These are phyloP conservation scores for Besnoitia besnoiti DNA, from an alignment of 169 alveolate genomes.

Conservation along the genomic window DNA sequence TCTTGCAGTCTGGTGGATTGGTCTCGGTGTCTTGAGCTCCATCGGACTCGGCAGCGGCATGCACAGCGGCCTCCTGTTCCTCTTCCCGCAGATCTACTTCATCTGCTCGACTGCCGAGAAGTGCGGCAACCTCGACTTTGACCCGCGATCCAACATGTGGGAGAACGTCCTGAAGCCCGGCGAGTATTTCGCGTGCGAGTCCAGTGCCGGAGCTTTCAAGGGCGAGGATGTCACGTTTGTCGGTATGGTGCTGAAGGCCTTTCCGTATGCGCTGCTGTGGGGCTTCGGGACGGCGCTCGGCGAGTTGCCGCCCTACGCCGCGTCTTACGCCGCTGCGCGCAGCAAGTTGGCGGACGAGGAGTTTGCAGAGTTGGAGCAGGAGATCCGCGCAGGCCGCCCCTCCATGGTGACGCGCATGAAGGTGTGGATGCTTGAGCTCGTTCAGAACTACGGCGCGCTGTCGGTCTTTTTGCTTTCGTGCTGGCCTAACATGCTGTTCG, in stretches of 20 bases:
- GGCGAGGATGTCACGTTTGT: slow-evolving; percentile 25
- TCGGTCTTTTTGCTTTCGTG: slow-evolving; percentile 87
- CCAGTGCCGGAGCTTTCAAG: neutral
- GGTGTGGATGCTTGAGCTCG: slow-evolving; percentile 78
- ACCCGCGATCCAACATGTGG: slow-evolving; percentile 79
- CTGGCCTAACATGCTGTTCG: slow-evolving; percentile 90
- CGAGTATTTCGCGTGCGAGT: slow-evolving; percentile 66
- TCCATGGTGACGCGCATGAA: slow-evolving; percentile 77
- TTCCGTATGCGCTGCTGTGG: slow-evolving; percentile 82
- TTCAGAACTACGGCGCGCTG: slow-evolving; percentile 86
- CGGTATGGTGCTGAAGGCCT: slow-evolving; percentile 11
- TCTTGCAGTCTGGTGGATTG: slow-evolving; percentile 79
- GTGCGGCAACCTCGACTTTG: slow-evolving; percentile 72
- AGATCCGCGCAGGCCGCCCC: neutral
- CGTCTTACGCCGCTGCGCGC: slow-evolving; percentile 91
- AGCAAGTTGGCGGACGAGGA: slow-evolving; percentile 82
- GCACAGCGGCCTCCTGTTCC: slow-evolving; percentile 83
- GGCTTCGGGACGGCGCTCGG: slow-evolving; percentile 97
- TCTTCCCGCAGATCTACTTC: slow-evolving; percentile 82
- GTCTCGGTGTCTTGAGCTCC: slow-evolving; percentile 79
- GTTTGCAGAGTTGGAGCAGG: slow-evolving; percentile 78
- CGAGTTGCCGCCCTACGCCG: slow-evolving; percentile 95
- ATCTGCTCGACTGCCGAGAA: slow-evolving; percentile 79
- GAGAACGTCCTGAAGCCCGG: slow-evolving; percentile 70
- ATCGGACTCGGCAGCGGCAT: slow-evolving; percentile 85